These are phyloP conservation scores for Trichoderma pleuroti DNA, from an alignment of 2,329 filamentous ascomycete genomes.

Conservation along the genomic window DNA sequence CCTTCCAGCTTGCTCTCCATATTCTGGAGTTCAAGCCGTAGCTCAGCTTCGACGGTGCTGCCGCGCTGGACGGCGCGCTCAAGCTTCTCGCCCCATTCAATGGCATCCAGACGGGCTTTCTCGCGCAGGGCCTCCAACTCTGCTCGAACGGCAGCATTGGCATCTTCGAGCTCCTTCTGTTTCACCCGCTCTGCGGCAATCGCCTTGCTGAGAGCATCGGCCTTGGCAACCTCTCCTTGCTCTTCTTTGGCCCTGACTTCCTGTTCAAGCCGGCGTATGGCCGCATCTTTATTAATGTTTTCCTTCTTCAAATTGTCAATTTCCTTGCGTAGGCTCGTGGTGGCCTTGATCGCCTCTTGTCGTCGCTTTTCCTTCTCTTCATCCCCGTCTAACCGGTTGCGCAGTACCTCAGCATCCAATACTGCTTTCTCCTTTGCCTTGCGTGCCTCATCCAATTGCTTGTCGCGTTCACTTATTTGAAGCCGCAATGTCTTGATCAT, in stretches of 20 bases:
- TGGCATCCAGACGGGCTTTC: slow-evolving; percentile 64
- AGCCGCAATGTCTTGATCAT: slow-evolving; percentile 77
- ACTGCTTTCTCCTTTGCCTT: slow-evolving; percentile 57
- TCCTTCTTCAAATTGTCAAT: slow-evolving; percentile 44
- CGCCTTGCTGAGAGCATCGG: slow-evolving; percentile 63
- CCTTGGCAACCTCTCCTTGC: slow-evolving; percentile 61
- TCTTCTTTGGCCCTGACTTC: slow-evolving; percentile 67
- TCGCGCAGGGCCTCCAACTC: slow-evolving; percentile 76
- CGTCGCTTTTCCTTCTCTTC: slow-evolving; percentile 55
- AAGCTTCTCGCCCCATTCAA: slow-evolving; percentile 68
- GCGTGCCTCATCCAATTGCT: slow-evolving; percentile 57
- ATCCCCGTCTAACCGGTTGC: slow-evolving; percentile 46
- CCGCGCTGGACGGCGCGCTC: slow-evolving; percentile 69
- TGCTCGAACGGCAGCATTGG: slow-evolving; percentile 62
- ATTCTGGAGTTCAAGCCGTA: slow-evolving; percentile 71
- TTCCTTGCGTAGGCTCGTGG: slow-evolving; percentile 45
- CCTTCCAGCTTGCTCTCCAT: slow-evolving; percentile 89
- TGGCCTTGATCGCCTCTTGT: slow-evolving; percentile 49
- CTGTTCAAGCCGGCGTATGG: slow-evolving; percentile 63
- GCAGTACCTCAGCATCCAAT: slow-evolving; percentile 46
- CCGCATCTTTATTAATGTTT: slow-evolving; percentile 57
- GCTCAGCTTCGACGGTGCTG: slow-evolving; percentile 66
- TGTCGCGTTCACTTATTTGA: slow-evolving; percentile 64
- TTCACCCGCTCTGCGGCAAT: slow-evolving; percentile 63
- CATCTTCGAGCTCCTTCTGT: slow-evolving; percentile 53